Base-by-base conservation (phyloP, 805 yeast species). In the Monosporozyma servazzii region DNA sequence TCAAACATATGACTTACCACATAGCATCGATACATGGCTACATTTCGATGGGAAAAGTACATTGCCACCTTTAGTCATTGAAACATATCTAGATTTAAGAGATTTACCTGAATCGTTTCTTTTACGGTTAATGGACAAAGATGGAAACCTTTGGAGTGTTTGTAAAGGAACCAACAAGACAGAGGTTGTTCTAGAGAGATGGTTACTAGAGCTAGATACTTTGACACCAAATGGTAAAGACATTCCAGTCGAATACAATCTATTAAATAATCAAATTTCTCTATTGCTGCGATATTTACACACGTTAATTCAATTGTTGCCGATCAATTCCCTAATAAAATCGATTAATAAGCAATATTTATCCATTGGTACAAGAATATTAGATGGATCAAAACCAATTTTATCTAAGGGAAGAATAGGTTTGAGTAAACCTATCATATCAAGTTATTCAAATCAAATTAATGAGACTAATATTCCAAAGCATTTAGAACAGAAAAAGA, bases 131-230 rank as follows among this genome's bases (percentile, higher is more conserved):
- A 71, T 71, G 29, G 90, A 84, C 57, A 75, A 74, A 3, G 73
- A 74, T 7, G 77, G 75, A 23, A 73, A 73, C 55, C 61, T 75
- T 13, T 81, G 84, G 77, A 71, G 77, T 9, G 82, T 82, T 11
- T 72, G 84, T 9, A 79, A 75, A 53, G 84, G 84, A 13, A 73
- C 77, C 2, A 80, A 78, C 60, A 85, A 85, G 60, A 75, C 80
- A 17, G 98, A 91, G 66, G 79, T 93, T n/a, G 96, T 93, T 2
- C 70, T 93, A 52, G 99, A 93, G 63, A 76, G 99, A 53, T 93
- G 99, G 99, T 73, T 88, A 23, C 70, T 93, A 33, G 96, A 90
- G 65, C 78, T 90, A 54, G 90, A 85, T 60, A 68, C 56, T 39
- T 54, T 55, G 15, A 62, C 68, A 2, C 50, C 58, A 20, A 52